Base-by-base conservation (phyloP, 1,284 basidiomycete genomes). In the Rhizopogon parksii region DNA sequence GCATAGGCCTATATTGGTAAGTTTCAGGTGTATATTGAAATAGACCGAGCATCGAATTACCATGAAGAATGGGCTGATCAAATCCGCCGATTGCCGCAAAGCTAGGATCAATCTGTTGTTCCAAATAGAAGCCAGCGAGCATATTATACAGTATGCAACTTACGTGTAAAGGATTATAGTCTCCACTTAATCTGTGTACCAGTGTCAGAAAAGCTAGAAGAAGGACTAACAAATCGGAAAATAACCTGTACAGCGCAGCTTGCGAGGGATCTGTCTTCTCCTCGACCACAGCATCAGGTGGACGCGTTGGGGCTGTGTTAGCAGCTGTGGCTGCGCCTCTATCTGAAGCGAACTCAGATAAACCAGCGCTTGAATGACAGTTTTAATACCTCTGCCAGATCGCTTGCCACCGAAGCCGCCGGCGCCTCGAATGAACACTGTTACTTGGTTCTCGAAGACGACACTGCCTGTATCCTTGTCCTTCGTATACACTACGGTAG, bases 371-470 rank as follows among this genome's bases (percentile, higher is more conserved):
- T 17, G 30, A 9, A n/a, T 9, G 45, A 49, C 47, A 51, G 0
- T 1, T 21, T n/a, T 27, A 21, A 11, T 56, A 90, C 90, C 88
- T 56, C 76, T 82, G 47, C 92, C 93, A 38, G 70, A 74, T 60
- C 91, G 89, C 74, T 90, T 93, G 15, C 96, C 96, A 11, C 91
- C 91, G 68, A 99, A 98, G 4, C 94, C 95, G 40, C 95, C 96
- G 36, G 91, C 81, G 9, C 95, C 95, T 52, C 96, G 90, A 62
- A 97, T 84, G 70, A 98, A 92, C 2, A 95, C 77, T 2, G 95
- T 99, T 36, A 84, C 85, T 69, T 95, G 91, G 68, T 90, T 96
- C 72, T 96, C 93, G 63, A 93, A 96, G 52, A 99, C 79, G 51
- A 90, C 72, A 52, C 91, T 77, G 6, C 93, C 93, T 4, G 85